phyloP scores from a whole-genome alignment of 352 stramenopile species.

The Phytopythium boreale region DNA sequence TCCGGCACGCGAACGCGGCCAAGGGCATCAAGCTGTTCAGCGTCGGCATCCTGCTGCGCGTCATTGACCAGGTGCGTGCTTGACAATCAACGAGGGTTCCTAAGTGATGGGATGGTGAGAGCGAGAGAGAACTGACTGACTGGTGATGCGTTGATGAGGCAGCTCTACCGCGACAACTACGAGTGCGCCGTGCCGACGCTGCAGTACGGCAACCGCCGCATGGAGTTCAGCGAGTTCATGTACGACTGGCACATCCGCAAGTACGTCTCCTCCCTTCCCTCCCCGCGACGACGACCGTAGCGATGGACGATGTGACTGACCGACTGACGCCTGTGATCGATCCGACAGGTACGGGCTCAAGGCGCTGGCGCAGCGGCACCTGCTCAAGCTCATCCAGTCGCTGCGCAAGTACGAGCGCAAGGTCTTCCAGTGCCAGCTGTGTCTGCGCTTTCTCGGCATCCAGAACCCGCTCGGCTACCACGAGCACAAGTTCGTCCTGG shows the following conservation, averaged over 20 bases:
- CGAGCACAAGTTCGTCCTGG: conserved; percentile 76
- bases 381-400: conserved; percentile 78
- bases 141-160: not conserved
- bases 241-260: conserved; percentile 86
- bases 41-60: conserved; percentile 50
- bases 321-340: not conserved
- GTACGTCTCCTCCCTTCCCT: conserved; percentile 22
- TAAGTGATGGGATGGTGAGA: not conserved
- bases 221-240: conserved; percentile 82
- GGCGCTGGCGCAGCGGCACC: conserved; percentile 64
- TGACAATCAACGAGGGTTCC: too few species aligned
- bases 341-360: conserved; percentile 55
- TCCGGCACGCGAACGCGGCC: conserved; percentile 37
- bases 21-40: conserved; percentile 63
- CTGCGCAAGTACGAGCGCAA: conserved; percentile 73
- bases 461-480: conserved; percentile 61
- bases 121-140: not conserved
- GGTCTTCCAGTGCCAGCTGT: conserved; percentile 61
- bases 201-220: conserved; percentile 72
- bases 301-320: too few species aligned
- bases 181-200: conserved; percentile 55
- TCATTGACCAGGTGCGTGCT: conserved; percentile 44
- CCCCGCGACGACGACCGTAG: too few species aligned
- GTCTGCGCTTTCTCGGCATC: conserved; percentile 67
- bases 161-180: conserved; percentile 78